Evolutionary conservation across 2,329 filamentous ascomycete genomes (phyloP), one percentile per base, ranked within the genome.

Genomic region (Zymoseptoria crescenta): DNA sequence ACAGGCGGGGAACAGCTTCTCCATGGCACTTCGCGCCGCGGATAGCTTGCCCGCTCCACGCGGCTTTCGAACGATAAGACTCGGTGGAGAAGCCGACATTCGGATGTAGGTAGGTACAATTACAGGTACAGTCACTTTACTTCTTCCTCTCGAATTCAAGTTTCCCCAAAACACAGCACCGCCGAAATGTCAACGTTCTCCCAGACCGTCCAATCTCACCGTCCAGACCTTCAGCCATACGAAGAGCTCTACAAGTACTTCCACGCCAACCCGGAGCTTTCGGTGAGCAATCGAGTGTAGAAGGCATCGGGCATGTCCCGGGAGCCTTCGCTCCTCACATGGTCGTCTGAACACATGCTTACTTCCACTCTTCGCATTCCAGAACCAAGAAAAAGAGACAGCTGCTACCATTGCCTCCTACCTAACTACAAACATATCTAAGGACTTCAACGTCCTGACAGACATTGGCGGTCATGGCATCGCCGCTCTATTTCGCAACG

Each of bases 391-490:
- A 67, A 67, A 74, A 19, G 69, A 77, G 49, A 85, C 83, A 0
- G 80, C 83, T 0, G 68, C 75, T 19, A 78, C 70, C 0, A 74
- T 83, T 49, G 74, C 76, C 1, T 63, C 70, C 2, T 70, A 78
- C 51, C 74, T 85, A 0, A 52, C 56, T 16, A 55, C 65, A 4
- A 64, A 61, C 20, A 68, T 69, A 51, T 68, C 68, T 28, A 16
- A 61, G 8, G 69, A 70, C 3, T 79, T 79, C 62, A 69, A 79
- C 8, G 75, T 85, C 27, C 73, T 77, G 52, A 70, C 76, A 1
- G 67, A 74, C 27, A 84, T 87, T 13, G 84, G 84, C 28, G 84
- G 83, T 0, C 74, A 82, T 61, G 84, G 85, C 4, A 69, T 87
- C 4, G 80, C 80, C 1, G 84, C 77, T 0, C 74, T 86, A 0